phyloP scores from a whole-genome alignment of 441 rosid genomes.

The Omphalea diandra region DNA sequence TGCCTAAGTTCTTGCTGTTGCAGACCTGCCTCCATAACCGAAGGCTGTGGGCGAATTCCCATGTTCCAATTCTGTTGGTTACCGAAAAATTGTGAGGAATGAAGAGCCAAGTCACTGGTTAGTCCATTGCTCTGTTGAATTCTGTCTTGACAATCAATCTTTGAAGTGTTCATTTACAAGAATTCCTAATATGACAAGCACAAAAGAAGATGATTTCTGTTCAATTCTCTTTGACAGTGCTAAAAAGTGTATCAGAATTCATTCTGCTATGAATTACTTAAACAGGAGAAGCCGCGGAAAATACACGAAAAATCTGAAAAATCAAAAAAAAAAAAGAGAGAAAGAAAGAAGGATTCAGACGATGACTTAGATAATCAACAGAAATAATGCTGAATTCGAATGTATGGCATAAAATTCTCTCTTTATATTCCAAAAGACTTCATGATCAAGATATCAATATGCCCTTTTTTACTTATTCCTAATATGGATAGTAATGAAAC shows the following conservation, averaged over 20 bases:
- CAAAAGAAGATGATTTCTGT: background rate
- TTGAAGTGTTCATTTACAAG: conserved; percentile 41
- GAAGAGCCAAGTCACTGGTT: conserved; percentile 25
- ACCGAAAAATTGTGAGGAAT: conserved; percentile 29
- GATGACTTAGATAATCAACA: conserved; percentile 22
- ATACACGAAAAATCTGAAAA: conserved; percentile 19
- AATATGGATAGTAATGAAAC: conserved; percentile 50
- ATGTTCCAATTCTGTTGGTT: conserved; percentile 32
- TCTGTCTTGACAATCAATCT: conserved; percentile 31
- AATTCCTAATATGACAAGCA: background rate
- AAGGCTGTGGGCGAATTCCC: conserved; percentile 20
- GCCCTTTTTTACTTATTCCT: conserved; percentile 39
- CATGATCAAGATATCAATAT: conserved; percentile 45
- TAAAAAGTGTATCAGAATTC: conserved; percentile 26
- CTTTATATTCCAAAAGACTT: conserved; percentile 54
- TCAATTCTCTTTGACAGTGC: conserved; percentile 17
- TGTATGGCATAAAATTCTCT: conserved; percentile 25
- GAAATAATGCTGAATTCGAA: conserved; percentile 30
- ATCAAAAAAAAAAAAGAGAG: conserved; percentile 12
- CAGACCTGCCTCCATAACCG: conserved; percentile 15
- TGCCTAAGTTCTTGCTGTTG: conserved; percentile 27
- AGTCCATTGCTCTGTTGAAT: conserved; percentile 31
- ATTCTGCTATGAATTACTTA: conserved; percentile 6
- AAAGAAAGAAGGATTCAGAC: conserved; percentile 27
- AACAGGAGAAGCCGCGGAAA: conserved; percentile 19